A percentile compares a stretch with the other conserved stretches of the same genome.
phyloP scores from a whole-genome alignment of 1,139 yeast species.

The Arxiozyma heterogenica region DNA sequence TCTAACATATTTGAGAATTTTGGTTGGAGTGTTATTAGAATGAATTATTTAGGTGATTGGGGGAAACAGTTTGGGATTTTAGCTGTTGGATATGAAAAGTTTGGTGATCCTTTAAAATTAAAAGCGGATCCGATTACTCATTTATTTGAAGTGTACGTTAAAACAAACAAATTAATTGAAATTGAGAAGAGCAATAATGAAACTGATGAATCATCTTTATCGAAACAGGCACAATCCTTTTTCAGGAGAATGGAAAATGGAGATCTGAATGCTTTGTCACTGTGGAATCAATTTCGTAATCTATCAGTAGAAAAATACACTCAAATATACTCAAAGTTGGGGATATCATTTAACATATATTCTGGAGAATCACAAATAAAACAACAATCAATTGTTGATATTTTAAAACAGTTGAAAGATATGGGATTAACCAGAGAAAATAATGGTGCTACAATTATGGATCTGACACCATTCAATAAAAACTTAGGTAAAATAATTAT shows the following conservation, averaged over 20 bases:
- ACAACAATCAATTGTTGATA: constrained; percentile 58
- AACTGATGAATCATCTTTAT: constrained; percentile 42
- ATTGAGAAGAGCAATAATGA: constrained; percentile 39
- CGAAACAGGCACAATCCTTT: constrained; percentile 76
- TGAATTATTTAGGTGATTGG: constrained; percentile 98
- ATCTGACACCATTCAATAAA: constrained; percentile 75
- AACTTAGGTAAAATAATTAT: constrained; percentile 89
- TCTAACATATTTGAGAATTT: constrained; percentile 79
- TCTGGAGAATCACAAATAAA: constrained; percentile 96
- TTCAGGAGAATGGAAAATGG: constrained; percentile 93
- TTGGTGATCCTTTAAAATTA: constrained; percentile 69
- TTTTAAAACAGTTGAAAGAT: constrained; percentile 51
- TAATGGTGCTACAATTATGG: constrained; percentile 84
- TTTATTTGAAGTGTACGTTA: constrained; percentile 86
- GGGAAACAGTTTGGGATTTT: constrained; percentile 96
- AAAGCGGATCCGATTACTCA: constrained; percentile 81
- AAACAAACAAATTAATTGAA: constrained; percentile 68
- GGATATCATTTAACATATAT: constrained; percentile 76
- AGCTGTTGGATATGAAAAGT: constrained; percentile 83
- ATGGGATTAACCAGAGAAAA: constrained; percentile 73
- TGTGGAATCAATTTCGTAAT: constrained; percentile 86
- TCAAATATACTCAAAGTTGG: constrained; percentile 82
- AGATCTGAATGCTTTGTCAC: constrained; percentile 62
- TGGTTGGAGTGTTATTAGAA: constrained; percentile 83
- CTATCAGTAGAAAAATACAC: constrained; percentile 78